Evolutionary conservation across 2,329 filamentous ascomycete species (phyloP).

Genomic region (Teratosphaeria destructans): DNA sequence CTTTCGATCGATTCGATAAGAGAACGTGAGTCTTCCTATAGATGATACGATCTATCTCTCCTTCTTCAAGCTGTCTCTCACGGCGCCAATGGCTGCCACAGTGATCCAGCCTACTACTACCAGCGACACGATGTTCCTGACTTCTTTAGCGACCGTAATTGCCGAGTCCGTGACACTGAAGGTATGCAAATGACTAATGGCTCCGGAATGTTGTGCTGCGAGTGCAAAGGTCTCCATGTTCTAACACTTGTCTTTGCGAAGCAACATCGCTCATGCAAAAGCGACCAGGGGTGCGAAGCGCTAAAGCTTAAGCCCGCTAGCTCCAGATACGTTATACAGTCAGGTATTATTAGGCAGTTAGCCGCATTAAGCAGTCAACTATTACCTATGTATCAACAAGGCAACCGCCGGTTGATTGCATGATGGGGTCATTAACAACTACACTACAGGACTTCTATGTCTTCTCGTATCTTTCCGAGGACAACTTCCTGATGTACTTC

Average conservation of each 20-base stretch:
- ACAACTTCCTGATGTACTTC: background rate
- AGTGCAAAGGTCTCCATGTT: slow-evolving; percentile 25
- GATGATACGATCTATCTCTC: slow-evolving; percentile 2
- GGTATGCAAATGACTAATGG: slow-evolving; percentile 37
- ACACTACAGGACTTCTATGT: background rate
- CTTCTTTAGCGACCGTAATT: slow-evolving; percentile 39
- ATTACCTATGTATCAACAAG: background rate
- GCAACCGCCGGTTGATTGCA: background rate
- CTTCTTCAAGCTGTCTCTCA: slow-evolving; percentile 13
- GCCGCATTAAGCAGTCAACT: background rate
- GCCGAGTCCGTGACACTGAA: slow-evolving; percentile 42
- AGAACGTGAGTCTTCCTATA: background rate
- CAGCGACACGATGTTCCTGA: slow-evolving; percentile 41
- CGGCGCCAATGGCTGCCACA: slow-evolving; percentile 14
- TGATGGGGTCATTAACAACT: background rate
- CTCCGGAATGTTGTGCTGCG: slow-evolving; percentile 23
- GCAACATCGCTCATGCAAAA: background rate
- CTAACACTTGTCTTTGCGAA: background rate
- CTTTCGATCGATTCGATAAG: background rate
- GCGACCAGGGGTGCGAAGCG: background rate
- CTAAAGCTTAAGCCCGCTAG: background rate
- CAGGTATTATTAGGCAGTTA: too few relatives aligned
- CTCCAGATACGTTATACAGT: background rate
- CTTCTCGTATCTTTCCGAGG: background rate
- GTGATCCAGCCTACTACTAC: slow-evolving; percentile 30